Conservation (phyloP, 805 yeast species). For the Zygosaccharomyces gambellarensis region DNA sequence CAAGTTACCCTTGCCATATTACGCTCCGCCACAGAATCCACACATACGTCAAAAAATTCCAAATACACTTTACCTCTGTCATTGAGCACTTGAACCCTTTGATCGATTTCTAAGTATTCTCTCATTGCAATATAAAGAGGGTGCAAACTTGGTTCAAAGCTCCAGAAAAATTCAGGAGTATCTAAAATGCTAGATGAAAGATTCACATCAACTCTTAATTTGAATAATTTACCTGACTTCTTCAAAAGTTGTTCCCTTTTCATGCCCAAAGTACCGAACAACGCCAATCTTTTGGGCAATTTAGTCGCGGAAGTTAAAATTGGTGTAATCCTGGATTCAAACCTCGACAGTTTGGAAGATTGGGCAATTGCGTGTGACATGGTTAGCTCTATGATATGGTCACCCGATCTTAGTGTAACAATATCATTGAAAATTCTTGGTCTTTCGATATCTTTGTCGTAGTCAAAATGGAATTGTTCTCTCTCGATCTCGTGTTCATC, state of each 20-base stretch:
- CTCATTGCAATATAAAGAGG: conserved; percentile 86
- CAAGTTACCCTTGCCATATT: conserved; percentile 89
- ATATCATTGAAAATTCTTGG: conserved; percentile 88
- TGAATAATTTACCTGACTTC: conserved; percentile 86
- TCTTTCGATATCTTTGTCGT: conserved; percentile 53
- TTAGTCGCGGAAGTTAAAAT: conserved; percentile 80
- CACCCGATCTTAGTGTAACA: conserved; percentile 85
- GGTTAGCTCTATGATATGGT: conserved; percentile 85
- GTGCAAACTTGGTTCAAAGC: conserved; percentile 88
- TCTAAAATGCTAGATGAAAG: conserved; percentile 85
- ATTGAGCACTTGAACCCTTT: conserved; percentile 86
- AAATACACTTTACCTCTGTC: conserved; percentile 91
- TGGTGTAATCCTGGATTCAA: conserved; percentile 86
- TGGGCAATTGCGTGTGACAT: conserved; percentile 97
- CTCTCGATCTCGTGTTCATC: conserved; percentile 89
- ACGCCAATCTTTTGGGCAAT: conserved; percentile 82
- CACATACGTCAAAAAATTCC: conserved; percentile 87
- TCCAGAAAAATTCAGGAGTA: conserved; percentile 96
- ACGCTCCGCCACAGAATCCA: conserved; percentile 89
- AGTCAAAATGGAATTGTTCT: conserved; percentile 57
- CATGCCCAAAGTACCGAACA: conserved; percentile 83
- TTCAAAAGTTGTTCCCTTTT: conserved; percentile 78
- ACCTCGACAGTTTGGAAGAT: conserved; percentile 83
- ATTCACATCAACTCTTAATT: conserved; percentile 88
- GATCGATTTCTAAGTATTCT: conserved; percentile 92